Evolutionary conservation across 352 stramenopile species (phyloP).

Genomic region (Pythium guiyangense): DNA sequence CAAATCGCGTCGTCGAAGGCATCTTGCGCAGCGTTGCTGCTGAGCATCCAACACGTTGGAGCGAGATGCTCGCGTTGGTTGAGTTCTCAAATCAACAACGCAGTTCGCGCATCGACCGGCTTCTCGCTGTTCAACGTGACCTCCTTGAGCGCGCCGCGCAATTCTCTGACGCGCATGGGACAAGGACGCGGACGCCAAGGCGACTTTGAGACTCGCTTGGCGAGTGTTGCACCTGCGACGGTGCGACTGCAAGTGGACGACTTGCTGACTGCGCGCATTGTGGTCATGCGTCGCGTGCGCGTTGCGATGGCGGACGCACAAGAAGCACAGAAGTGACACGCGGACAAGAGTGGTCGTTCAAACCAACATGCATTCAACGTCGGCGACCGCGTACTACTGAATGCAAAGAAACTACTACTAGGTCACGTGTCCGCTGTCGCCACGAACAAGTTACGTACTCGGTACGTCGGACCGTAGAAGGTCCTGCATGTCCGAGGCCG

Average conservation of each 20-base stretch:
- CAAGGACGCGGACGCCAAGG: background rate
- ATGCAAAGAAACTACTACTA: no score
- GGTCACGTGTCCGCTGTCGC: no score
- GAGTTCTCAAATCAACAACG: constrained; percentile 1
- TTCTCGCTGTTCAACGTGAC: background rate
- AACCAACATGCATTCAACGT: background rate
- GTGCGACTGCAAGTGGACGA: background rate
- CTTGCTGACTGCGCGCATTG: no score
- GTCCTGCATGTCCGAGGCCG: no score
- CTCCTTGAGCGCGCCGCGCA: background rate
- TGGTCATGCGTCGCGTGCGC: background rate
- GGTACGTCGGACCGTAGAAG: no score
- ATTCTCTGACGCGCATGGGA: background rate
- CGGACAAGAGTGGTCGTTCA: background rate
- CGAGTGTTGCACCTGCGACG: background rate
- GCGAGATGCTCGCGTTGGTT: no score
- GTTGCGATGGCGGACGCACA: background rate
- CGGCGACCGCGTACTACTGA: background rate
- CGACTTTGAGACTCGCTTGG: background rate
- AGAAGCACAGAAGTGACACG: background rate
- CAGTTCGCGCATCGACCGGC: background rate
- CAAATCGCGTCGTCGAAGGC: background rate
- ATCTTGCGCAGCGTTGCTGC: no score
- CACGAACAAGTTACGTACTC: no score
- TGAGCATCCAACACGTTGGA: no score